These are phyloP conservation scores for Solanum pinnatisectum DNA, from an alignment of 257 asterid species.

Conservation along the genomic window DNA sequence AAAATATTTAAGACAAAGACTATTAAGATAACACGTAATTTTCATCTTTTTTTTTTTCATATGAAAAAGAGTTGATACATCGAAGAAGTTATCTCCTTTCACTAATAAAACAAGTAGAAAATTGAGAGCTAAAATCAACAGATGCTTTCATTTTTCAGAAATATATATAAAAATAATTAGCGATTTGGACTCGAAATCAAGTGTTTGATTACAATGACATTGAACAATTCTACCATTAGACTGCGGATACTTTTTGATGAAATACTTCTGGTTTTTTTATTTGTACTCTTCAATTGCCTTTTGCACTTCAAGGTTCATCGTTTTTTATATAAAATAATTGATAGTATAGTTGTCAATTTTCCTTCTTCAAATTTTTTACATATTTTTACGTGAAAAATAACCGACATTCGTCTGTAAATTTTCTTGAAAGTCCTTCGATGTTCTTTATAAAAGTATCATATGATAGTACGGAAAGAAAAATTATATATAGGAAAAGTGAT, in stretches of 20 bases:
- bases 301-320: neutral
- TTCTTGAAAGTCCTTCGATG: neutral
- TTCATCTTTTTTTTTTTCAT: neutral
- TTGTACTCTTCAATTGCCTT: neutral
- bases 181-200: neutral
- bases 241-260: neutral
- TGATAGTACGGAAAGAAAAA: neutral
- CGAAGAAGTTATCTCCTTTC: neutral
- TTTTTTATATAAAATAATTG: too few species aligned
- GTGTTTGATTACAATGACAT: neutral
- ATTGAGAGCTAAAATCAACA: neutral
- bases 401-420: neutral
- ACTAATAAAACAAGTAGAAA: neutral
- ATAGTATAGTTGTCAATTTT: too few species aligned
- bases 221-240: neutral
- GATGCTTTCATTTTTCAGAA: neutral
- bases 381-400: too few species aligned
- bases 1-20: neutral
- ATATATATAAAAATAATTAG: too few species aligned
- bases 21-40: neutral
- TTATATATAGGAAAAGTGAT: neutral
- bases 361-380: neutral
- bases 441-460: neutral
- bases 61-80: neutral
- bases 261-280: neutral